phyloP scores from a whole-genome alignment of 305 asterid species.

The Petunia hybrid region DNA sequence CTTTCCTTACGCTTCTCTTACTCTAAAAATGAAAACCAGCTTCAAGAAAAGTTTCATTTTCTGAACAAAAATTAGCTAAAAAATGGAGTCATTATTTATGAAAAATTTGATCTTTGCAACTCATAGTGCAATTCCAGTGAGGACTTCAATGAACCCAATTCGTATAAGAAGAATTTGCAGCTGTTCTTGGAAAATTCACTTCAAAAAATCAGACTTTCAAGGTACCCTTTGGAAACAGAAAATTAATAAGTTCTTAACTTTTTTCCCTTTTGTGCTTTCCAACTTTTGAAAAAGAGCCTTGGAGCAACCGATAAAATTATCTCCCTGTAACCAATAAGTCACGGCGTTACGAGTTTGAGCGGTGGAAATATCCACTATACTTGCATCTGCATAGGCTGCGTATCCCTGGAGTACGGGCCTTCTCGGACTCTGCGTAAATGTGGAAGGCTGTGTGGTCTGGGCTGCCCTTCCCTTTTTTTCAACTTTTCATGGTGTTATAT shows the following conservation, averaged over 20 bases:
- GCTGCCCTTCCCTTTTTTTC: not conserved
- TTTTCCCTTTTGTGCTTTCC: not conserved
- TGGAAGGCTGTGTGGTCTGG: too few species aligned
- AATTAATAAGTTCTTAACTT: not conserved
- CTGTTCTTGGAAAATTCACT: constrained; percentile 12
- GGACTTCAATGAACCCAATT: constrained; percentile 24
- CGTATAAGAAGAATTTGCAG: constrained; percentile 12
- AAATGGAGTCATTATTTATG: constrained; percentile 28
- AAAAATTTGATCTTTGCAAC: constrained; percentile 15
- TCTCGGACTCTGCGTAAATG: too few species aligned
- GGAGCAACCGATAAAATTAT: too few species aligned
- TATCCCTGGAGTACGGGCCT: too few species aligned
- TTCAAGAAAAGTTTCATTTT: not conserved
- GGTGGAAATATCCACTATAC: too few species aligned
- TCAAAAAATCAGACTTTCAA: constrained; percentile 27
- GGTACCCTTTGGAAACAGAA: not conserved
- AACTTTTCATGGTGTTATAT: not conserved
- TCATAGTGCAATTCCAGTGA: not conserved
- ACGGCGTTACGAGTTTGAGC: too few species aligned
- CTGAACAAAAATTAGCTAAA: not conserved
- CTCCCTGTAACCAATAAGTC: too few species aligned
- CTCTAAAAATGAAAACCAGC: not conserved
- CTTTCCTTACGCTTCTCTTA: not conserved
- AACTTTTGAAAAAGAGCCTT: not conserved
- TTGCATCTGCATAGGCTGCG: too few species aligned